phyloP scores from a whole-genome alignment of 2,329 filamentous ascomycete species.

The Colletotrichum costaricense region DNA sequence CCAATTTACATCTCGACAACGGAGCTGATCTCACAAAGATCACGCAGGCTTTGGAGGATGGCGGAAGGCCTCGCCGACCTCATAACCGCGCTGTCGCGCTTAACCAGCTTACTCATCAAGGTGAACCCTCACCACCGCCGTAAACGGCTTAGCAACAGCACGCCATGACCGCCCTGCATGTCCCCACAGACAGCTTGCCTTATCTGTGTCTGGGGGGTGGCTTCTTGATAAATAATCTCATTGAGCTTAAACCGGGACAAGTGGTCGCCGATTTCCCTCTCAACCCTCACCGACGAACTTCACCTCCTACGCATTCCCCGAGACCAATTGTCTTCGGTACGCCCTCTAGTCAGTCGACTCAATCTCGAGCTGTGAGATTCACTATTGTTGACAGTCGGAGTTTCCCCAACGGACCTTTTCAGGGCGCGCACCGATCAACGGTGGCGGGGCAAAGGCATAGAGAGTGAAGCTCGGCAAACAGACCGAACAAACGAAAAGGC shows the following conservation, averaged over 20 bases:
- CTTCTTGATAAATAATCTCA: background rate
- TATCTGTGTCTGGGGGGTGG: background rate
- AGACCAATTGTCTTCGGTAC: background rate
- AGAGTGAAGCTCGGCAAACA: slow-evolving; percentile 1
- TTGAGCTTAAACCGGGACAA: background rate
- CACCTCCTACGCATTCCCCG: background rate
- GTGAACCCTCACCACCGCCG: background rate
- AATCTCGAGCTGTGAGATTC: background rate
- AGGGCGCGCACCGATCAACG: background rate
- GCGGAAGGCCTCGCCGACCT: background rate
- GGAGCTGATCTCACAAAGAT: too few relatives aligned
- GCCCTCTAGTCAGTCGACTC: background rate
- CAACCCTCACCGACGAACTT: background rate
- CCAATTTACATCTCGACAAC: too few relatives aligned
- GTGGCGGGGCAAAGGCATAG: slow-evolving; percentile 19
- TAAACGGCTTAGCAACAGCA: background rate
- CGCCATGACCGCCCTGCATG: background rate
- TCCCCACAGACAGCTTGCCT: background rate
- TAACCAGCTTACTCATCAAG: background rate
- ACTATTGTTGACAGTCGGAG: background rate
- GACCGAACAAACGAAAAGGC: background rate
- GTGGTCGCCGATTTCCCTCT: background rate
- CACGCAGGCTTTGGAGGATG: too few relatives aligned
- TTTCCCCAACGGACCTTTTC: background rate
- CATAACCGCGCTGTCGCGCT: background rate